Base-by-base conservation (phyloP, 345 rosid genomes). In the Orychophragmus violaceus region DNA sequence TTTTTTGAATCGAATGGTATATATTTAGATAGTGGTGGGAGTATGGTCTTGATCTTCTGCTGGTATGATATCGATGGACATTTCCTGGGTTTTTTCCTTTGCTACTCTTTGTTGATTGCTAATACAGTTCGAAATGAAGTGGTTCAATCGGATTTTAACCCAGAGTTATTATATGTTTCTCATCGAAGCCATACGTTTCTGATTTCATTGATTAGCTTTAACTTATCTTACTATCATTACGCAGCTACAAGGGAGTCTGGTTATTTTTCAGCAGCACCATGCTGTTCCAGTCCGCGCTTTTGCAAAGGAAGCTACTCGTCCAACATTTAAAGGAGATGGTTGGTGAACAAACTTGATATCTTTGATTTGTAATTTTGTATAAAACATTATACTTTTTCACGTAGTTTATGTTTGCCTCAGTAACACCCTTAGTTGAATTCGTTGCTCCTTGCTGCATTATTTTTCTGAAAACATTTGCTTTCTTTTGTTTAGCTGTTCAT, bases 241-340 rank as follows among this genome's bases (percentile, higher is more conserved):
- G 62, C 88, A 94, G 97, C 64, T 90, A 28, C 83, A 74, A 29
- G 82, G 82, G 6, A 77, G 77, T 68, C 76, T 69, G 27, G 77
- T 72, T 10, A 28, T 83, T 57, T 58, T 85, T 65, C 88, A 77
- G 28, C 81, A 76, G 74, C 85, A 87, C 8, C 77, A 59, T 77
- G 79, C 75, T 39, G 32, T 82, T 64, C 81, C 87, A 2, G 81
- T 87, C 16, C 95, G 97, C 14, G 87, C 68, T 64, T 94, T 78
- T 44, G 88, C 96, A 16, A 85, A 84, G 65, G 89, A 80, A 76
- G 85, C 95, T 76, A 84, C 89, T 68, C 88, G 87, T 50, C 39
- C 80, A 8, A 74, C 81, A 4, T 84, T 82, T 19, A 87, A 83
- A 76, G 99, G 99, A 83, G 99, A 90, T 75, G 88, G 97, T 94